Evolutionary conservation across 2,329 filamentous ascomycete species (phyloP).

Genomic region (Cladosporium velox): DNA sequence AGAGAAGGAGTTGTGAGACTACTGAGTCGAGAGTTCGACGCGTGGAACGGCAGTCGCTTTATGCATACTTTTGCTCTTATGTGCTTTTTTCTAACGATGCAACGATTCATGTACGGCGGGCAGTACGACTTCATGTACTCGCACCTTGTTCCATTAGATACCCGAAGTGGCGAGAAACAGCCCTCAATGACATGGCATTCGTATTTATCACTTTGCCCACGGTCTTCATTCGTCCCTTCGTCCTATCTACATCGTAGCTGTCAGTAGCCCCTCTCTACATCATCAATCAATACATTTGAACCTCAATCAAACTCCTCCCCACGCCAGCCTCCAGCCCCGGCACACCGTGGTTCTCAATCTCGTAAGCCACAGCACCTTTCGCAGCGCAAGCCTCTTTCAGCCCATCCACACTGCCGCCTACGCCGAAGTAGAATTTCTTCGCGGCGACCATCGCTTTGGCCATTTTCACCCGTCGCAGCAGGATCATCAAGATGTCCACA

Average conservation of each 20-base stretch:
- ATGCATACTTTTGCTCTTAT: neutral
- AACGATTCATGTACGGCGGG: conserved; percentile 4
- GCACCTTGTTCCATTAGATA: conserved; percentile 2
- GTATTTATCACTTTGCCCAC: neutral
- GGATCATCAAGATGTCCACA: conserved; percentile 63
- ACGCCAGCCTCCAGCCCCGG: conserved; percentile 46
- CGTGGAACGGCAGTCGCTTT: neutral
- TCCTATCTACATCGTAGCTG: neutral
- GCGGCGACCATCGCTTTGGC: conserved; percentile 70
- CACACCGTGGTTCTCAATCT: conserved; percentile 51
- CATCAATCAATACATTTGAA: conserved; percentile 40
- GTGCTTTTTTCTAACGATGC: conserved; percentile 10
- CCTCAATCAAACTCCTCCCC: conserved; percentile 50
- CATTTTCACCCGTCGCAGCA: conserved; percentile 56
- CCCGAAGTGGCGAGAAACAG: neutral
- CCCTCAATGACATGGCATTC: neutral
- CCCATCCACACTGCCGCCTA: conserved; percentile 78
- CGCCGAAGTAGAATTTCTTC: conserved; percentile 81
- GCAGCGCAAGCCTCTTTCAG: conserved; percentile 55
- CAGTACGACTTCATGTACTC: neutral
- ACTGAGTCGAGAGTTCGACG: neutral
- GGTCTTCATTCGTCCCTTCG: neutral
- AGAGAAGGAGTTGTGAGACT: conserved; percentile 10
- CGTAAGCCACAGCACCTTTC: conserved; percentile 48
- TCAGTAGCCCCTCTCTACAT: fast-evolving